Evolutionary conservation across 2,329 filamentous ascomycete genomes (phyloP).

Genomic region (Diaporthe nobilis): DNA sequence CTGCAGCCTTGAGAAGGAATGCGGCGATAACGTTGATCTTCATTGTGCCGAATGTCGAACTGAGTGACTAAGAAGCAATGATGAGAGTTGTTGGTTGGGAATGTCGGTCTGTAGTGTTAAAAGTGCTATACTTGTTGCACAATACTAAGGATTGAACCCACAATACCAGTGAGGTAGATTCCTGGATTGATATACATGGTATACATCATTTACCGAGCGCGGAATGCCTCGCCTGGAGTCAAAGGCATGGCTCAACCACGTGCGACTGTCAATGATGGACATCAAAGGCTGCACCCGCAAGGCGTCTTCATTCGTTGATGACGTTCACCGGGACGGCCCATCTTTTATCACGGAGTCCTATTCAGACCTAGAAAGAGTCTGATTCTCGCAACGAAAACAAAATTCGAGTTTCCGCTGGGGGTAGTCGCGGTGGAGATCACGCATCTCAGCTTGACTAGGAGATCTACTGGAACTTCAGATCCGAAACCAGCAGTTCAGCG

Average conservation of each 20-base stretch:
- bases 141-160: constrained; percentile 15
- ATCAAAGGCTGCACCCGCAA: background rate
- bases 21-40: background rate
- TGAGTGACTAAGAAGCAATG: background rate
- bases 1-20: background rate
- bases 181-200: constrained; percentile 13
- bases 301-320: background rate
- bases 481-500: background rate
- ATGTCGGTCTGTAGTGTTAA: background rate
- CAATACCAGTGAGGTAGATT: constrained; percentile 22
- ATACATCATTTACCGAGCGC: background rate
- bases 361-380: constrained; percentile 1
- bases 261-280: background rate
- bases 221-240: background rate
- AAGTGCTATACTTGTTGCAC: constrained; percentile 19
- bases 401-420: background rate
- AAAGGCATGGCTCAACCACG: constrained; percentile 18
- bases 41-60: background rate
- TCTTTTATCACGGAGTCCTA: background rate
- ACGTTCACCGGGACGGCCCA: background rate
- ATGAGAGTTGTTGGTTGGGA: background rate
- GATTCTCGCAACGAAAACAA: too few relatives aligned
- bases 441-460: background rate
- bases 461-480: background rate
- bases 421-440: background rate